phyloP scores from a whole-genome alignment of 768 basidiomycete species.

The Filobasidium wieringae region DNA sequence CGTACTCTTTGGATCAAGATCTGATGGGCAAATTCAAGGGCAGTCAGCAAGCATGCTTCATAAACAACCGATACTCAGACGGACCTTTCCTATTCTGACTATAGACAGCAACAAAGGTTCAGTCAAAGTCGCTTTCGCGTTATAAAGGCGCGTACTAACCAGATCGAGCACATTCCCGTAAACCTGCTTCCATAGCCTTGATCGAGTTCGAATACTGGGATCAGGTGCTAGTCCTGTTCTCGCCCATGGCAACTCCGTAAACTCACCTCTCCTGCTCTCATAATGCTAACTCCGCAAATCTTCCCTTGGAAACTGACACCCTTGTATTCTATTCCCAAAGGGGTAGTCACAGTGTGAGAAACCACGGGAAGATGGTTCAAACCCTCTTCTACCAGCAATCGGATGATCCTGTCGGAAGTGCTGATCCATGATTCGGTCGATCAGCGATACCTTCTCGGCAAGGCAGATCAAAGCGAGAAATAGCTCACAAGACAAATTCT shows the following conservation, averaged over 20 bases:
- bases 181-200: conserved; percentile 88
- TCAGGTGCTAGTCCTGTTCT: neutral
- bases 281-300: conserved; percentile 90
- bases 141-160: conserved; percentile 47
- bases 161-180: conserved; percentile 80
- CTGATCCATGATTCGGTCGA: conserved; percentile 8
- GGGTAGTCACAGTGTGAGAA: conserved; percentile 42
- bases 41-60: conserved; percentile 2
- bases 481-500: conserved; percentile 69
- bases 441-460: neutral
- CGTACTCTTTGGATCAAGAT: conserved; percentile 88
- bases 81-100: conserved; percentile 69
- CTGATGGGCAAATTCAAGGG: conserved; percentile 19
- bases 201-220: conserved; percentile 29
- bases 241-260: conserved; percentile 42
- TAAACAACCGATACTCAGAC: conserved; percentile 10
- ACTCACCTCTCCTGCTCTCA: conserved; percentile 65
- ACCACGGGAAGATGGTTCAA: conserved; percentile 77
- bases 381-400: conserved; percentile 46
- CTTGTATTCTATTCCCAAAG: conserved; percentile 65
- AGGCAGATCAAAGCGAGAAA: neutral
- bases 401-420: conserved; percentile 57
- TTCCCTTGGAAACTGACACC: conserved; percentile 93
- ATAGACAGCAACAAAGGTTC: conserved; percentile 9
- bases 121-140: neutral